Conservation (phyloP, 192 early-diverging fungal species). For the Coemansia sp. region DNA sequence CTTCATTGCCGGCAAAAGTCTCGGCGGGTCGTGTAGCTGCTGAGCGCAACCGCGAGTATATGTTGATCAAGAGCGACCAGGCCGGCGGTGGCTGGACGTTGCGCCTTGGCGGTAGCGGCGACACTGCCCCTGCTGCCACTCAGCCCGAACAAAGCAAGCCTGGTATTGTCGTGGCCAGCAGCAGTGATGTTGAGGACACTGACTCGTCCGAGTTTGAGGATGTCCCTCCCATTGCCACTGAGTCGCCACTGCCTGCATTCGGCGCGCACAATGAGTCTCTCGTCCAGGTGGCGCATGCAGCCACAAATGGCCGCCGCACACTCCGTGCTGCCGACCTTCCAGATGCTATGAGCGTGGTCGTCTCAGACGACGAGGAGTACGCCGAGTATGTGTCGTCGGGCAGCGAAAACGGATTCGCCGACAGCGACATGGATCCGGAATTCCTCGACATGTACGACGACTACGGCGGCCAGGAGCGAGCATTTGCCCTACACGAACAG, state of each 20-base stretch:
- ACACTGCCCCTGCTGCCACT: not conserved
- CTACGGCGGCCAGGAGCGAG: conserved; percentile 5
- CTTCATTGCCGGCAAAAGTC: not conserved
- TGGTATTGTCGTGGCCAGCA: conserved; percentile 3
- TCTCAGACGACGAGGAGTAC: conserved; percentile 7
- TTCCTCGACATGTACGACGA: conserved; percentile 22
- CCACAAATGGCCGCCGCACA: not conserved
- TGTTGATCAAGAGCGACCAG: conserved; percentile 83
- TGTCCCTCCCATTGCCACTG: conserved; percentile 13
- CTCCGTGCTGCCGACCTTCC: not conserved
- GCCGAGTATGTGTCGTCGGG: conserved; percentile 6
- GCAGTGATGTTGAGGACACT: conserved; percentile 34
- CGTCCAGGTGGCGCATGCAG: conserved; percentile 1
- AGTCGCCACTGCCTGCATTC: not conserved
- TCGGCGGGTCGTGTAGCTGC: conserved; percentile 68
- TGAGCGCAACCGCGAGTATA: conserved; percentile 77
- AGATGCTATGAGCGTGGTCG: conserved; percentile 7
- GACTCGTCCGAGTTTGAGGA: conserved; percentile 61
- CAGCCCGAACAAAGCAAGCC: not conserved
- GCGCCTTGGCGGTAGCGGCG: conserved; percentile 12
- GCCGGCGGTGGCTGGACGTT: conserved; percentile 66
- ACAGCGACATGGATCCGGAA: conserved; percentile 8
- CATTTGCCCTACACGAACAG: conserved; percentile 9
- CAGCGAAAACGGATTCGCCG: conserved; percentile 11
- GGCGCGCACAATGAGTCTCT: not conserved